Evolutionary conservation across 192 early-diverging fungal genomes (phyloP).

Genomic region (Allomyces javanicus): DNA sequence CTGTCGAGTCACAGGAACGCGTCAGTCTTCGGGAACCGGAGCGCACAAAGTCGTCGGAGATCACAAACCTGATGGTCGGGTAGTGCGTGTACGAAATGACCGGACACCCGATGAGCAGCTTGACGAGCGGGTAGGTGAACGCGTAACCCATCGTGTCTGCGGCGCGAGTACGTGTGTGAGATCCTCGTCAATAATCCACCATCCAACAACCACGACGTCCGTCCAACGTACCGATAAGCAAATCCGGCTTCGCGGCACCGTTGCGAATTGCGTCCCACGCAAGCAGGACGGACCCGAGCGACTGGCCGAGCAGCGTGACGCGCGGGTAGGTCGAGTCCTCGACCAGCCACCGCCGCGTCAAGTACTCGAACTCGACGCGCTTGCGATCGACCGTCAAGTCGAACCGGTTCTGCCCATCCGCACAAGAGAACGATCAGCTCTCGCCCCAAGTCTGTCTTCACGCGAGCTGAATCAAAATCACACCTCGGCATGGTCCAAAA

Average conservation of each 20-base stretch:
- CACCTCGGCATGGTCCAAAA: constrained; percentile 46
- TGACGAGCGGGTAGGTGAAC: constrained; percentile 71
- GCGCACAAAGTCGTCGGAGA: not conserved
- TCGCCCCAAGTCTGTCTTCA: too few relatives aligned
- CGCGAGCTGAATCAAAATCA: not conserved
- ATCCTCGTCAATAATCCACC: too few relatives aligned
- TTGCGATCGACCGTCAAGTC: constrained; percentile 37
- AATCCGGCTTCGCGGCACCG: constrained; percentile 36
- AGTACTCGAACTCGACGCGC: constrained; percentile 37
- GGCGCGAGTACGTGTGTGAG: too few relatives aligned
- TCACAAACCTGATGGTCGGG: constrained; percentile 66
- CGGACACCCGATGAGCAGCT: constrained; percentile 31
- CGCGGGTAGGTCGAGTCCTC: constrained; percentile 51
- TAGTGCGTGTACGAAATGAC: constrained; percentile 85
- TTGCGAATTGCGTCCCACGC: constrained; percentile 50
- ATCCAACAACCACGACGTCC: not conserved
- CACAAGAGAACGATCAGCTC: too few relatives aligned
- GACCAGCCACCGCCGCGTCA: constrained; percentile 42
- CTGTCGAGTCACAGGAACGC: constrained; percentile 13
- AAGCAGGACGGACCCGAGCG: constrained; percentile 55
- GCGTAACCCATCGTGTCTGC: constrained; percentile 89
- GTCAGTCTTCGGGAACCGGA: not conserved
- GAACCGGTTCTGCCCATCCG: constrained; percentile 30
- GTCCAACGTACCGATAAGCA: constrained; percentile 49
- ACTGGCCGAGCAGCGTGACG: constrained; percentile 71